Evolutionary conservation across 2,329 filamentous ascomycete genomes (phyloP).

Genomic region (Apiospora sp.): DNA sequence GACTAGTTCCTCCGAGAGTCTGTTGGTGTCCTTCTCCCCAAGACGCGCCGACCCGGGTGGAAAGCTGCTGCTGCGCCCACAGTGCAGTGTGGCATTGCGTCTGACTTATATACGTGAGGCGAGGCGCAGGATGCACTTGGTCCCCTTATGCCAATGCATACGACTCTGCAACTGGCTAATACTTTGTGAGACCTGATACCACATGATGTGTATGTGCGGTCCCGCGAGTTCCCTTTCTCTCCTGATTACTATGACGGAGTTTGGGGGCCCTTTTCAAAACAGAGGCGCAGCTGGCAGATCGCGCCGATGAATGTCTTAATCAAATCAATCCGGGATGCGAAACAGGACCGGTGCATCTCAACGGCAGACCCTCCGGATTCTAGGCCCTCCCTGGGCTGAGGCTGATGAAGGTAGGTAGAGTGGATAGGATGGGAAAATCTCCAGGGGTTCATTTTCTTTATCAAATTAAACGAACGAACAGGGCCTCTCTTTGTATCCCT

Average conservation of each 20-base stretch:
- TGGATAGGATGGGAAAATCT: background rate
- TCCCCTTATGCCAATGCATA: background rate
- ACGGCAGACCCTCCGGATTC: background rate
- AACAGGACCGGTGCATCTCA: background rate
- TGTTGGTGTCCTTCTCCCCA: background rate
- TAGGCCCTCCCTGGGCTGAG: background rate
- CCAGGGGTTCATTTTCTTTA: background rate
- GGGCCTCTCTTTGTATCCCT: background rate
- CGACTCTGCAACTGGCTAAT: background rate
- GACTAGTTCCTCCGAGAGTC: background rate
- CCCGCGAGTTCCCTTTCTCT: background rate
- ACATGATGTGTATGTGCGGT: background rate
- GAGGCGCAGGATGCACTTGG: slow-evolving; percentile 6
- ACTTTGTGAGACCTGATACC: background rate
- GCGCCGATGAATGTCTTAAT: background rate
- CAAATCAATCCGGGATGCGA: background rate
- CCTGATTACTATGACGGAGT: slow-evolving; percentile 7
- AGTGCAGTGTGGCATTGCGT: slow-evolving; percentile 3
- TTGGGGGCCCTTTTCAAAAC: background rate
- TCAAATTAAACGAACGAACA: background rate
- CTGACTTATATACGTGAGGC: background rate
- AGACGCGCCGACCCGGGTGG: background rate
- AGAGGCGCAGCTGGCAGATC: slow-evolving; percentile 2
- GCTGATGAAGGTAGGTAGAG: background rate
- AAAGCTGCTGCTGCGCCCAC: background rate